Evolutionary conservation across 2,329 filamentous ascomycete genomes (phyloP).

Genomic region (Colletotrichum horii): DNA sequence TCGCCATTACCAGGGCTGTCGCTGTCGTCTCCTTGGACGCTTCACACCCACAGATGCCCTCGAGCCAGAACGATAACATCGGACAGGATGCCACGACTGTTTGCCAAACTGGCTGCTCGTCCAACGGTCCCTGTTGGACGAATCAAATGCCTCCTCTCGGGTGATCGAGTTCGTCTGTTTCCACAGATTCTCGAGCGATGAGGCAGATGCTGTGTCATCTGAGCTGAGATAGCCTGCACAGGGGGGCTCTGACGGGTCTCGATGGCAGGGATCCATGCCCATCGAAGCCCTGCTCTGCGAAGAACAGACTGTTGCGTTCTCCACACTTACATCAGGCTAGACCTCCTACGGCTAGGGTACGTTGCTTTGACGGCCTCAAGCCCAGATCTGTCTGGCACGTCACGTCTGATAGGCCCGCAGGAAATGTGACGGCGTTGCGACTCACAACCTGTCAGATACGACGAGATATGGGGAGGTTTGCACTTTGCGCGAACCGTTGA

Average conservation of each 20-base stretch:
- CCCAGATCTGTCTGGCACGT: neutral
- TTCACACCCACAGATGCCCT: neutral
- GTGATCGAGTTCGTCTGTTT: slow-evolving; percentile 19
- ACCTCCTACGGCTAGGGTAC: neutral
- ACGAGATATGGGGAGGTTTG: neutral
- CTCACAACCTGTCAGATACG: neutral
- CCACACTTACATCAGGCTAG: slow-evolving; percentile 14
- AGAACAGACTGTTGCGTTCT: slow-evolving; percentile 7
- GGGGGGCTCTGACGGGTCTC: neutral
- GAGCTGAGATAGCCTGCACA: slow-evolving; percentile 9
- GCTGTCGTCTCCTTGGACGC: neutral
- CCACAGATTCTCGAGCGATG: slow-evolving; percentile 13
- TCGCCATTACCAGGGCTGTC: neutral
- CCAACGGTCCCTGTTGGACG: neutral
- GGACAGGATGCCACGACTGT: neutral
- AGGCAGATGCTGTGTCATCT: slow-evolving; percentile 19
- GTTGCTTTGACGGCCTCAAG: slow-evolving; percentile 2
- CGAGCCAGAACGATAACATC: neutral
- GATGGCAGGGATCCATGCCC: neutral
- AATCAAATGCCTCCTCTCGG: neutral
- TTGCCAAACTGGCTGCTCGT: neutral
- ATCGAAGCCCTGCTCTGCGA: neutral
- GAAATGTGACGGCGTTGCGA: neutral
- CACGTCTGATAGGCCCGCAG: neutral
- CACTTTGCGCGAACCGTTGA: slow-evolving; percentile 3